phyloP scores from a whole-genome alignment of 805 yeast species.

The Kuraishia hungarica region DNA sequence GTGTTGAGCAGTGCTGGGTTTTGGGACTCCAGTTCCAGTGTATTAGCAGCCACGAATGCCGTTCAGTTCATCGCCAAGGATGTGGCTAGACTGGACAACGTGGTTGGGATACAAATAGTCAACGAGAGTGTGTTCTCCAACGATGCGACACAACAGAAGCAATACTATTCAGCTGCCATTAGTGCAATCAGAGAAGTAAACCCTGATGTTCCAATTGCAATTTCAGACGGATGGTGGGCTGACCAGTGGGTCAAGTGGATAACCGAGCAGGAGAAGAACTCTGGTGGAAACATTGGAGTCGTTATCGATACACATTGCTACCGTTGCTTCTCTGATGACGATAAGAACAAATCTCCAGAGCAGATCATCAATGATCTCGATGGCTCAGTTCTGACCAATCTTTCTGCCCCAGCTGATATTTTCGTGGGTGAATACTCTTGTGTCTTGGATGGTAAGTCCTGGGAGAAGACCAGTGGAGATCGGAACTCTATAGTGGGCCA shows the following conservation, averaged over 20 bases:
- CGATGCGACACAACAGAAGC: slow-evolving; percentile 39
- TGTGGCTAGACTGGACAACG: slow-evolving; percentile 48
- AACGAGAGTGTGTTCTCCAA: slow-evolving; percentile 73
- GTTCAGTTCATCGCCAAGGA: slow-evolving; percentile 58
- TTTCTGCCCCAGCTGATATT: slow-evolving; percentile 45
- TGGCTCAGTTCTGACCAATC: slow-evolving; percentile 36
- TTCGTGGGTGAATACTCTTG: slow-evolving; percentile 89
- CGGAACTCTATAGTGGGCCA: slow-evolving; percentile 49
- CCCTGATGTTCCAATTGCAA: slow-evolving; percentile 54
- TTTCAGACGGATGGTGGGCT: slow-evolving; percentile 95
- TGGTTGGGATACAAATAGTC: slow-evolving; percentile 76
- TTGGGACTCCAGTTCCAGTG: slow-evolving; percentile 41
- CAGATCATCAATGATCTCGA: slow-evolving; percentile 53
- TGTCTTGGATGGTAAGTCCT: slow-evolving; percentile 68
- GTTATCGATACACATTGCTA: slow-evolving; percentile 82
- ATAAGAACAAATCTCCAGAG: slow-evolving; percentile 56
- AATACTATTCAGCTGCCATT: slow-evolving; percentile 60
- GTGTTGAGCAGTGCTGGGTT: slow-evolving; percentile 49
- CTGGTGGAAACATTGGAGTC: slow-evolving; percentile 41
- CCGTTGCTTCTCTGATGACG: slow-evolving; percentile 75
- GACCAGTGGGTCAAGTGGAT: slow-evolving; percentile 70
- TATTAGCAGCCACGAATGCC: slow-evolving; percentile 37
- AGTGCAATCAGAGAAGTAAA: slow-evolving; percentile 50
- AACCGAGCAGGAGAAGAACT: slow-evolving; percentile 26
- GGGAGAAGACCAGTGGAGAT: slow-evolving; percentile 41